Evolutionary conservation across 2,329 filamentous ascomycete genomes (phyloP), one percentile per base, ranked within the genome.

Genomic region (Zymoseptoria ardabiliae): DNA sequence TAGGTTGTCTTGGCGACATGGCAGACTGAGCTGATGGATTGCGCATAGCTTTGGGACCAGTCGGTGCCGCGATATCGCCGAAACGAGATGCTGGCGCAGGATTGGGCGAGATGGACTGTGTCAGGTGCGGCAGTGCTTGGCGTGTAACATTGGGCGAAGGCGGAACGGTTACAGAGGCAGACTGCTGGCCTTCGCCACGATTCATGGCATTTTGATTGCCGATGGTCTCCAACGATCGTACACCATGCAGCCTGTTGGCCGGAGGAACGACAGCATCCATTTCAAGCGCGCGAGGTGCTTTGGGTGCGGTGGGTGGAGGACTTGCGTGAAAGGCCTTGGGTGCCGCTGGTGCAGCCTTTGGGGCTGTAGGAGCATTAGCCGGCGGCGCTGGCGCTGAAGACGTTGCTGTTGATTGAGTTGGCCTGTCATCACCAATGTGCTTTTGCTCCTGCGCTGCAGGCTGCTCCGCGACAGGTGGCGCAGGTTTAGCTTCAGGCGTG

Each of bases 271-370:
- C 41, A 4, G 65, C 23, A 17, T 69, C 69, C 45, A 58, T 49
- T 13, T 73, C 71, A 17, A 69, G 63, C 21, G 68, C 68, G 53
- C 71, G 68, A 17, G 70, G 72, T 11, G 70, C 72, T 58, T 66
- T 68, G 1, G 72, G 72, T 21, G 69, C 71, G 9, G 65, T 65
- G 1, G 66, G 66, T 6, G 71, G 70, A 23, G 67, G 63, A 50
- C 66, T 67, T 6, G 61, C 63, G 45, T 63, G 67, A 54, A 65
- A 63, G 23, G 66, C 60, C 55, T 63, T 69, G 21, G 70, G 76
- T 53, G 73, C 76, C 35, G 73, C 71, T n/a, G 77, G 76, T 9
- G 74, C 71, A 53, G 68, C 74, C 56, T 73, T 71, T 3, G 76
- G 75, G 10, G 75, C 72, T 20, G 65, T 72, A 4, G 74, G 69